phyloP scores from a whole-genome alignment of 768 basidiomycete genomes.

The Agrocybe chaxingu region DNA sequence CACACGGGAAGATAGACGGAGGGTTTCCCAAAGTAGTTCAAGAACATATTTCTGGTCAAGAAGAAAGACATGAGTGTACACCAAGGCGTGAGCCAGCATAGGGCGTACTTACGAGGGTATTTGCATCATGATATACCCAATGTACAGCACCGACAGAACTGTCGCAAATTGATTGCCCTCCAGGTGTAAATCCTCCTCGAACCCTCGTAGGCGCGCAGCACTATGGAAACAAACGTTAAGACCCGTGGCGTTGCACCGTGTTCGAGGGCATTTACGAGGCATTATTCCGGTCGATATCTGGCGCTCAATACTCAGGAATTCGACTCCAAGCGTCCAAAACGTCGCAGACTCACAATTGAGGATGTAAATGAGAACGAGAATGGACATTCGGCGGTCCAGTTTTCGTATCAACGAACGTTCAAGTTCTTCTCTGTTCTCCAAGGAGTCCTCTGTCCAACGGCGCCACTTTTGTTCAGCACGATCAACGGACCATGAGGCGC shows the following conservation, averaged over 20 bases:
- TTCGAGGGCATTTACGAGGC: slow-evolving; percentile 40
- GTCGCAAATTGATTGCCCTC: slow-evolving; percentile 60
- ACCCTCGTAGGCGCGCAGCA: slow-evolving; percentile 69
- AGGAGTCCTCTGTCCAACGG: background rate
- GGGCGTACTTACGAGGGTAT: slow-evolving; percentile 59
- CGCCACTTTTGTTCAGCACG: background rate
- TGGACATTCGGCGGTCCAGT: slow-evolving; percentile 55
- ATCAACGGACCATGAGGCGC: background rate
- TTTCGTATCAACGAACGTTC: slow-evolving; percentile 53
- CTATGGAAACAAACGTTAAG: slow-evolving; percentile 26
- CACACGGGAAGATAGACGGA: slow-evolving; percentile 65
- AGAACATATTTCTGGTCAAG: slow-evolving; percentile 63
- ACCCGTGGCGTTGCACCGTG: background rate
- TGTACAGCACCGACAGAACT: slow-evolving; percentile 65
- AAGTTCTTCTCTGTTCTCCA: slow-evolving; percentile 37
- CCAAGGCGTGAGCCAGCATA: background rate
- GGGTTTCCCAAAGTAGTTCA: slow-evolving; percentile 66
- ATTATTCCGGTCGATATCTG: slow-evolving; percentile 75
- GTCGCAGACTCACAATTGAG: slow-evolving; percentile 39
- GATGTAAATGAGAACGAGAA: slow-evolving; percentile 52
- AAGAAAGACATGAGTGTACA: background rate
- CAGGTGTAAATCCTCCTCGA: slow-evolving; percentile 65
- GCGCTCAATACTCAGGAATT: background rate
- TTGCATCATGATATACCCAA: slow-evolving; percentile 78
- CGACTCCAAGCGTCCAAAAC: slow-evolving; percentile 1